phyloP scores from a whole-genome alignment of 352 stramenopile genomes.

The Hyaloperonospora brassicae region DNA sequence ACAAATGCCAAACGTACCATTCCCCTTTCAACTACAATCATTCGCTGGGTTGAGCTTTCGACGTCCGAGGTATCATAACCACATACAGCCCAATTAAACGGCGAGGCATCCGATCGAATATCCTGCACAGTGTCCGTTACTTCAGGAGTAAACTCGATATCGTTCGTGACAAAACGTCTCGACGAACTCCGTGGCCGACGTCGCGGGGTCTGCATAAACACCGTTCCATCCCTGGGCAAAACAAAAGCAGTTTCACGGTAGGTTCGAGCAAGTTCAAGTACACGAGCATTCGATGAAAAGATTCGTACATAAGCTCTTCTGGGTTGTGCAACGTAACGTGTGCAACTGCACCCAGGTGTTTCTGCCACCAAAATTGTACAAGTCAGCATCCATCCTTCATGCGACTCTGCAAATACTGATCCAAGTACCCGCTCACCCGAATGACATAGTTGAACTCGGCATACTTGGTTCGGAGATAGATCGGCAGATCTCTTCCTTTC shows the following conservation, averaged over 20 bases:
- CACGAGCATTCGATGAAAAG: neutral
- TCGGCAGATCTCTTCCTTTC: constrained; percentile 80
- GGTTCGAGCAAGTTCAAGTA: neutral
- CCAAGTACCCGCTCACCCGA: constrained; percentile 31
- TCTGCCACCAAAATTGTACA: constrained; percentile 26
- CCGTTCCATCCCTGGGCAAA: constrained; percentile 43
- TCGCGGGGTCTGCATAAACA: constrained; percentile 53
- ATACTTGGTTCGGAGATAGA: constrained; percentile 82
- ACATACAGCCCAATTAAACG: constrained; percentile 83
- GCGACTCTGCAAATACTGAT: neutral
- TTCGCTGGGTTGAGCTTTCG: constrained; percentile 47
- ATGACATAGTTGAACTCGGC: constrained; percentile 87
- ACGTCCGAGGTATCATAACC: constrained; percentile 65
- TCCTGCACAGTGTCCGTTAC: constrained; percentile 63
- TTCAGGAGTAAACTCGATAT: constrained; percentile 76
- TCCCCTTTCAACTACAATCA: constrained; percentile 78
- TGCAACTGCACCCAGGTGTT: constrained; percentile 69
- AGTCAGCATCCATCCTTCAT: constrained; percentile 8
- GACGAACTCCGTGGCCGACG: constrained; percentile 60
- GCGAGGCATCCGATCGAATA: constrained; percentile 68
- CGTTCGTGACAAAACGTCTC: constrained; percentile 64
- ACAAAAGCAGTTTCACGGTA: neutral
- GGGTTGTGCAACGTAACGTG: constrained; percentile 69
- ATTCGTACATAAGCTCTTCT: constrained; percentile 67
- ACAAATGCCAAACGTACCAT: constrained; percentile 44